Conservation (phyloP, 345 rosid species). For the Eucalyptus sideroxylon region DNA sequence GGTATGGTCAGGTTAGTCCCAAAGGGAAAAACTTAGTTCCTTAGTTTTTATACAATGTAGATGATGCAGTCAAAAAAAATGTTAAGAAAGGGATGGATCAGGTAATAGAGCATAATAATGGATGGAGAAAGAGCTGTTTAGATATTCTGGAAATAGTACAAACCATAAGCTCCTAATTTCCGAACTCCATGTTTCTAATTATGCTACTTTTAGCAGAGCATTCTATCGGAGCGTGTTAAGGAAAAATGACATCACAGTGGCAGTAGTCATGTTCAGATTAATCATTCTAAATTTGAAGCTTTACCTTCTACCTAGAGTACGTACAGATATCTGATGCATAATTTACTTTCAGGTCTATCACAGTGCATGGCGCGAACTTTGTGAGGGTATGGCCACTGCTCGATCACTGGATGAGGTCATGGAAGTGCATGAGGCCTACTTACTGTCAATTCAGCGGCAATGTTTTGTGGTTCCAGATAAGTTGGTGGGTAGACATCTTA, state of each 20-base stretch:
- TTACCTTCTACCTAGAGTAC: neutral
- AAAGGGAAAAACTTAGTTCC: neutral
- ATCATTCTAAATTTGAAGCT: neutral
- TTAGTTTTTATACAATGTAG: neutral
- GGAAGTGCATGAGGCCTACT: constrained; percentile 91
- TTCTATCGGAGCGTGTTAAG: neutral
- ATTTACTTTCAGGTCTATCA: constrained; percentile 70
- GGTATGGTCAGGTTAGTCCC: neutral
- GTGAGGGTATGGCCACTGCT: constrained; percentile 83
- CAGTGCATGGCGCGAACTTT: constrained; percentile 92
- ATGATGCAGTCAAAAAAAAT: neutral
- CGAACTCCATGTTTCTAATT: neutral
- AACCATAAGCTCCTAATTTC: neutral
- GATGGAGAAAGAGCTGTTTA: neutral
- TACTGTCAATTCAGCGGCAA: constrained; percentile 87
- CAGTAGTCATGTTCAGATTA: neutral
- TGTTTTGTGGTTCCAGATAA: constrained; percentile 97
- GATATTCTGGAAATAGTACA: neutral
- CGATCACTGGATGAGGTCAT: constrained; percentile 91
- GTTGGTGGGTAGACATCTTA: constrained; percentile 31
- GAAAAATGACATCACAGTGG: neutral
- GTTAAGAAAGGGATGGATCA: neutral
- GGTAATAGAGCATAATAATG: neutral
- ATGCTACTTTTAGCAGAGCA: neutral
- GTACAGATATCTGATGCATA: neutral